Percentiles rank a stretch among this genome's conserved stretches.
Evolutionary conservation across 345 rosid genomes (phyloP).

Genomic region (Eucalyptus polyanthemos): DNA sequence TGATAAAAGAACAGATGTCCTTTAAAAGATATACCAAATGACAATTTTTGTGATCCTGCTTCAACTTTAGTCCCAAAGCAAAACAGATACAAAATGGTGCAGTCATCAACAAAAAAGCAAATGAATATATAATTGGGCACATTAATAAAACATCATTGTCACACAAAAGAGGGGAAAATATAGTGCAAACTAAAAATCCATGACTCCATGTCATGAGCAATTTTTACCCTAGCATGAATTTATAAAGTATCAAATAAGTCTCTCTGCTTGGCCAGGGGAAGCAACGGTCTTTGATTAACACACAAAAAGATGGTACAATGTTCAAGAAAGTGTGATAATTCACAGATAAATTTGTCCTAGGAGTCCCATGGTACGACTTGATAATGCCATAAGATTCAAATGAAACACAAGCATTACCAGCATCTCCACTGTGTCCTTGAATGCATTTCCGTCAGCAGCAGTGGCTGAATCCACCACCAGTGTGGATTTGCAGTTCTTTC

Average conservation of each 20-base stretch:
- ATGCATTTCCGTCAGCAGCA: slow-evolving; percentile 58
- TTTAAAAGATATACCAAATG: not conserved
- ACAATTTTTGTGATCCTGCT: not conserved
- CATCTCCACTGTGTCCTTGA: slow-evolving; percentile 54
- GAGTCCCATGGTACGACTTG: not conserved
- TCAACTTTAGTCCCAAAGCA: not conserved
- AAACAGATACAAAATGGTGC: not conserved
- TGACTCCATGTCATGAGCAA: not conserved
- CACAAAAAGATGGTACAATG: not conserved
- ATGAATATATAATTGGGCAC: not conserved
- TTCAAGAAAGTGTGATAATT: not conserved
- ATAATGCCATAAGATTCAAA: not conserved
- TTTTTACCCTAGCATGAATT: not conserved
- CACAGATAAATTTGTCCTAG: not conserved
- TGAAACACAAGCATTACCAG: slow-evolving; percentile 29
- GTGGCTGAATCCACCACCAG: slow-evolving; percentile 55
- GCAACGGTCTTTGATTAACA: not conserved
- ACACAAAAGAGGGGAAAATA: not conserved
- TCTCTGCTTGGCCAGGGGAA: not conserved
- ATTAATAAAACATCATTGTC: not conserved
- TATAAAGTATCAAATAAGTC: not conserved
- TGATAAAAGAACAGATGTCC: not conserved
- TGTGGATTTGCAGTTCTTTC: slow-evolving; percentile 74
- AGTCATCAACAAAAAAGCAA: not conserved
- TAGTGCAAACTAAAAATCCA: not conserved